Base-by-base conservation (phyloP, 2,329 filamentous ascomycete species). In the Penicillium polonicum region DNA sequence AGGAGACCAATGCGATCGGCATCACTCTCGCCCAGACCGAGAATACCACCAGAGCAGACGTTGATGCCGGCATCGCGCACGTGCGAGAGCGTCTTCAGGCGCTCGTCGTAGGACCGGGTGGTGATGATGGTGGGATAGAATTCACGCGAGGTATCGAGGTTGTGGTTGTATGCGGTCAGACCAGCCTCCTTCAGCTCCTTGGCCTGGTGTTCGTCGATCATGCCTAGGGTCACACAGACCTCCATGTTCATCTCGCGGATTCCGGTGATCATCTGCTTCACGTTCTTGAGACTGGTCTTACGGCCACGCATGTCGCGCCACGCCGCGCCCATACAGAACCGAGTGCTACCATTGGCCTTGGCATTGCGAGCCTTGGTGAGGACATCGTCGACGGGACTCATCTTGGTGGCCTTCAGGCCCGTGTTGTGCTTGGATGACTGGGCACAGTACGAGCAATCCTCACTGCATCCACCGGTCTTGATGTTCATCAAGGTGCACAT, bases 401-500 rank as follows among this genome's bases (percentile, higher is more conserved):
- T 85, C 67, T 90, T 90, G 61, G 88, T 90, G 12, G 92, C 89
- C 70, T 90, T 85, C 33, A 96, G 82, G 8, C 91, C 90, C 4
- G 92, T 87, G 65, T 81, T 76, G 82, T 96, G 88, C 27, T 90
- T 88, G 6, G 90, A 91, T 5, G 91, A 92, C 76, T 96, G 91
- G 2, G 91, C 90, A 74, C 91, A 96, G 84, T 96, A 96, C 25
- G 88, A 91, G 78, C 92, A 96, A 76, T 96, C 92, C 75, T 96
- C 92, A 66, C 86, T 91, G 77, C 92, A 96, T 48, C 92, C 92
- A 54, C 92, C 92, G 9, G 91, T 95, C 74, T 96, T 96, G 80
- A 96, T 96, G 81, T 95, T 96, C 90, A 96, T 95, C 58, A 96
- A 82, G 0, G 92, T 96, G 79, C 92, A 96, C 76, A 96, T 88